Evolutionary conservation across 75 land plant genomes (phyloP), one percentile per base, ranked within the genome.

Genomic region (Ceratopteris richardii): DNA sequence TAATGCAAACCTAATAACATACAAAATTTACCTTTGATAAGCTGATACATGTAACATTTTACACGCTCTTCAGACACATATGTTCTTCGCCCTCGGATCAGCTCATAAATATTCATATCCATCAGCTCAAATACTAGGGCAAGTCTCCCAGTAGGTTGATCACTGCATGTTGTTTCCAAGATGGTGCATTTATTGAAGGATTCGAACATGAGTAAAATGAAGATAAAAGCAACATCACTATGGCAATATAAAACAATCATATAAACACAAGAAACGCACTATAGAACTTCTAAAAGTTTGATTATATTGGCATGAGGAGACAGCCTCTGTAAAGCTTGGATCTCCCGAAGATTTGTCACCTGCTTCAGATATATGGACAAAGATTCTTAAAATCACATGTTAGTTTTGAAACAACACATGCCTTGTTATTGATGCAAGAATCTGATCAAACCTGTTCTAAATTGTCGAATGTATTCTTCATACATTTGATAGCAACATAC

Each of bases 31-130:
- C 74, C 74, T 72, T 72, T 72, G 44, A 72, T 57, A 2, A 72
- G 51, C 16, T 72, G 74, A 44, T 65, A 72, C 74, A 72, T 72
- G 55, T 59, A 72, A 27, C 63, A 50, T 29, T 72, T 72, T 44
- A 72, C 58, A 0, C 74, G 56, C 11, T 72, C 74, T 28, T 72
- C 74, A 1, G 68, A 43, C 11, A 72, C 74, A 29, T 72, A 72
- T 31, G 44, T 72, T 10, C 74, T 57, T 3, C 74, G 65, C 44
- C 74, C 69, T 27, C 74, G 62, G 44, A 72, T 72, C 51, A 72
- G 67, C 63, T 72, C 74, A 61, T 72, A 72, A 25, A 72, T 72
- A 44, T 72, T 72, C 74, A 72, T 72, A 28, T 72, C 74, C 74
- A 72, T 72, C 43, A 72, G 29, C 62, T 72, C 74, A 52, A 72